phyloP scores from a whole-genome alignment of 2,329 filamentous ascomycete genomes.

The Pseudogymnoascus sp. region DNA sequence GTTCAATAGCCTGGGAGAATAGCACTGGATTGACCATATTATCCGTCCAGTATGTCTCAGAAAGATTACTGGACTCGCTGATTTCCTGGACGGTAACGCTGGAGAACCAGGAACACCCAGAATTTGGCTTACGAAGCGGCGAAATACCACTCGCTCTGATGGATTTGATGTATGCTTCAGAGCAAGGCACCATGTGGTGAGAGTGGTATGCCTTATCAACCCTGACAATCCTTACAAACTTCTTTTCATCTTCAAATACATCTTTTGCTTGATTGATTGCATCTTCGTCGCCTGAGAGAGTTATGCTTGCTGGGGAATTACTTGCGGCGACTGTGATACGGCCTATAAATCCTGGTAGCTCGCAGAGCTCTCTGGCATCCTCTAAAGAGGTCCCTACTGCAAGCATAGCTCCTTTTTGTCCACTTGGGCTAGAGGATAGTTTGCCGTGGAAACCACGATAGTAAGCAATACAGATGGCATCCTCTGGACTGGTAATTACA shows the following conservation, averaged over 20 bases:
- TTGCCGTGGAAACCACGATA: conserved; percentile 23
- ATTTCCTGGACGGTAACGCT: conserved; percentile 14
- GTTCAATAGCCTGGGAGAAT: conserved; percentile 27
- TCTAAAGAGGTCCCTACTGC: conserved; percentile 36
- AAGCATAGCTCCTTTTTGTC: conserved; percentile 42
- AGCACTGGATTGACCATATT: conserved; percentile 39
- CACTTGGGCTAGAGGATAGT: conserved; percentile 24
- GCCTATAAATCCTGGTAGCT: background rate
- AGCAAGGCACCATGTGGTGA: conserved; percentile 28
- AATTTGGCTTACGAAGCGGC: conserved; percentile 12
- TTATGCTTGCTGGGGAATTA: conserved; percentile 24
- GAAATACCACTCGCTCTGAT: background rate
- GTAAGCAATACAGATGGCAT: conserved; percentile 40
- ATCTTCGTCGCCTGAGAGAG: conserved; percentile 19
- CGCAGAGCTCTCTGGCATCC: background rate
- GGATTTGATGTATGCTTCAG: conserved; percentile 20
- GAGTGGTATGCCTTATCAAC: conserved; percentile 27
- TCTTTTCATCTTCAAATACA: conserved; percentile 14
- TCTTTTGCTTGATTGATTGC: conserved; percentile 14
- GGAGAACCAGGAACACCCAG: conserved; percentile 24
- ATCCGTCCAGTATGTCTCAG: conserved; percentile 35
- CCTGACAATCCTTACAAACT: conserved; percentile 19
- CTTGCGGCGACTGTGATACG: conserved; percentile 29
- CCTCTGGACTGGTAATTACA: conserved; percentile 24
- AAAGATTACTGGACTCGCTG: conserved; percentile 9